Evolutionary conservation across 208 protist species (phyloP).

Genomic region (Angomonas desouzai): DNA sequence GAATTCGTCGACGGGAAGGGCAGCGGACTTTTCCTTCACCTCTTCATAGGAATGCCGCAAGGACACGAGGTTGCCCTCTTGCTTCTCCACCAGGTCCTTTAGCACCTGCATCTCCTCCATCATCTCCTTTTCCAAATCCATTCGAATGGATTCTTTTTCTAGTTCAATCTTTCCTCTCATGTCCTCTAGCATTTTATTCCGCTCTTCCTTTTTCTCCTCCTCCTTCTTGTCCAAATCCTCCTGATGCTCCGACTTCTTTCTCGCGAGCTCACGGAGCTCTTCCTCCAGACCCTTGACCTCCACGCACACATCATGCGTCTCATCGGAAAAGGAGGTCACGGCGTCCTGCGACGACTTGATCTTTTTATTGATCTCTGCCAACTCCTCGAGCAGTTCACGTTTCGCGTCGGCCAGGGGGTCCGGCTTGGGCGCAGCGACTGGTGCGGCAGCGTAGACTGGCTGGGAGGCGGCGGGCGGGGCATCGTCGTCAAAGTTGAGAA

Average conservation of each 20-base stretch:
- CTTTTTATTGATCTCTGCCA: constrained; percentile 12
- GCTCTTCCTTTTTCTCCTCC: constrained; percentile 11
- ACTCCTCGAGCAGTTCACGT: constrained; percentile 19
- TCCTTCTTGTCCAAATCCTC: constrained; percentile 10
- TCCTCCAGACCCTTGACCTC: constrained; percentile 25
- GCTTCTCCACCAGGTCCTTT: background rate
- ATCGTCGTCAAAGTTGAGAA: constrained; percentile 20
- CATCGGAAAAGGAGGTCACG: constrained; percentile 22
- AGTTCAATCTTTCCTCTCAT: background rate
- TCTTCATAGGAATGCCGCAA: constrained; percentile 15
- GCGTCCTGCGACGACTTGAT: constrained; percentile 3
- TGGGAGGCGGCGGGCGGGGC: background rate
- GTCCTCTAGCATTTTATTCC: constrained; percentile 11
- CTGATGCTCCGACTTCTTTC: constrained; percentile 1
- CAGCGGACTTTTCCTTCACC: constrained; percentile 20
- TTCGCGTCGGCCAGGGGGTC: background rate
- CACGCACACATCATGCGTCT: constrained; percentile 25
- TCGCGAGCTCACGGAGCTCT: constrained; percentile 15
- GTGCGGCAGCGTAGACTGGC: background rate
- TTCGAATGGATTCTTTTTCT: constrained; percentile 4
- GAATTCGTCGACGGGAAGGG: constrained; percentile 12
- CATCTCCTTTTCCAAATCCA: background rate
- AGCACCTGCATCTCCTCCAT: constrained; percentile 2
- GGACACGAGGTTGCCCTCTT: background rate
- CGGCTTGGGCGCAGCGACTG: background rate